These are phyloP conservation scores for Alternaria brassicae DNA, from an alignment of 2,329 filamentous ascomycete species.

Conservation along the genomic window DNA sequence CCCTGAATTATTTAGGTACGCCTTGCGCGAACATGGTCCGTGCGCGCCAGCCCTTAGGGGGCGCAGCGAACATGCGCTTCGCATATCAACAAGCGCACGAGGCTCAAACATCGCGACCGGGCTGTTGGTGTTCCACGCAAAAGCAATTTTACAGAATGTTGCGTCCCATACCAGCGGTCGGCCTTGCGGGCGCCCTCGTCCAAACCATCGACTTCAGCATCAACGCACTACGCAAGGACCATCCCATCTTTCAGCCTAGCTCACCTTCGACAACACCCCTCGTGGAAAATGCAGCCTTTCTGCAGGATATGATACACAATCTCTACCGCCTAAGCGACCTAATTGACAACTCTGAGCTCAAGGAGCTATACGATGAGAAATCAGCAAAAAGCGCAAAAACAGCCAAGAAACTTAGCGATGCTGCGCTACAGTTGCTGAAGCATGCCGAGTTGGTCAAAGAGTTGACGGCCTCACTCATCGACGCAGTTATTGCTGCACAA, in stretches of 20 bases:
- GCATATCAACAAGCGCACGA: not conserved
- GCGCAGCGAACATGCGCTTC: slow-evolving; percentile 4
- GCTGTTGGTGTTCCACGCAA: not conserved
- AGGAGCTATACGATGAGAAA: slow-evolving; percentile 28
- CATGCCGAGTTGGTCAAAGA: slow-evolving; percentile 34
- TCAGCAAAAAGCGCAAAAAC: slow-evolving; percentile 18
- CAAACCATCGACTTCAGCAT: slow-evolving; percentile 36
- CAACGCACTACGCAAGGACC: slow-evolving; percentile 33
- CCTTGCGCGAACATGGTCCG: slow-evolving; percentile 1
- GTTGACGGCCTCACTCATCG: slow-evolving; percentile 26
- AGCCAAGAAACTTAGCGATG: slow-evolving; percentile 34
- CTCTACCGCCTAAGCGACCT: slow-evolving; percentile 32
- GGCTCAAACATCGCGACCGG: not conserved
- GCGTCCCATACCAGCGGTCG: slow-evolving; percentile 1
- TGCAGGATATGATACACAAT: slow-evolving; percentile 33
- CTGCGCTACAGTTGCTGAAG: slow-evolving; percentile 35
- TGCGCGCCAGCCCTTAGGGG: not conserved
- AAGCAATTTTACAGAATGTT: not conserved
- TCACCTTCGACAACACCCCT: slow-evolving; percentile 14
- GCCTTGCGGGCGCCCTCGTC: slow-evolving; percentile 20
- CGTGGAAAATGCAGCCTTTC: slow-evolving; percentile 29
- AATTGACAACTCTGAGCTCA: slow-evolving; percentile 30
- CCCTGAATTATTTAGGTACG: no score
- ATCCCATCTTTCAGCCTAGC: slow-evolving; percentile 30
- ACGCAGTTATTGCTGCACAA: slow-evolving; percentile 31